A percentile compares a stretch with the other conserved stretches of the same genome.
phyloP scores from a whole-genome alignment of 2,329 filamentous ascomycete species.

The Ophiostoma triangulosporum region DNA sequence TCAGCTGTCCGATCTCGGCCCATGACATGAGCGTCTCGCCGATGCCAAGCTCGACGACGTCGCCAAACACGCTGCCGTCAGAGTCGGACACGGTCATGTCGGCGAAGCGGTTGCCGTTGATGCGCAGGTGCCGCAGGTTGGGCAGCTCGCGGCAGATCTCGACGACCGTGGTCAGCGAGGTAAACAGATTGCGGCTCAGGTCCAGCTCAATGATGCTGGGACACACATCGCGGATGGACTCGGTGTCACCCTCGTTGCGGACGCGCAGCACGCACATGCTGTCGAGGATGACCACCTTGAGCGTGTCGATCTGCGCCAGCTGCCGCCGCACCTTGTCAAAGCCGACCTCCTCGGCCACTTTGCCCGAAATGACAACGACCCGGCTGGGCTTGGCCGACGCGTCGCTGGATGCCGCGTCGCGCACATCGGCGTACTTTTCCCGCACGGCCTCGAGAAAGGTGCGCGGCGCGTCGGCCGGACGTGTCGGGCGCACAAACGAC shows the following conservation, averaged over 20 bases:
- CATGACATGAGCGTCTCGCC: conserved; percentile 55
- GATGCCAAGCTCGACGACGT: conserved; percentile 47
- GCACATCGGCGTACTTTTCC: conserved; percentile 67
- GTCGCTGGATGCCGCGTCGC: neutral
- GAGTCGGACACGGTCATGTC: conserved; percentile 16
- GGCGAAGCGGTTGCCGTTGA: conserved; percentile 63
- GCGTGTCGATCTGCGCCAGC: conserved; percentile 62
- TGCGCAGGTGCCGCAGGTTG: conserved; percentile 49
- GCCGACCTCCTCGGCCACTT: conserved; percentile 84
- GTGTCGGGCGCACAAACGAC: conserved; percentile 73
- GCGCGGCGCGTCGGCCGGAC: conserved; percentile 51
- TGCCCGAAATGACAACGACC: conserved; percentile 58
- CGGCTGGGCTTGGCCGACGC: neutral
- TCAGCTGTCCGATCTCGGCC: conserved; percentile 45
- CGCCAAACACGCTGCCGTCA: conserved; percentile 29
- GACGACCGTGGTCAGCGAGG: conserved; percentile 50
- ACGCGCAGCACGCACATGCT: conserved; percentile 46
- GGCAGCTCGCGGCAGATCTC: conserved; percentile 58
- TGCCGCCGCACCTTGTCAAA: conserved; percentile 83
- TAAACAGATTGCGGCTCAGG: conserved; percentile 71
- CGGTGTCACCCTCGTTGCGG: conserved; percentile 19
- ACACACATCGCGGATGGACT: conserved; percentile 36
- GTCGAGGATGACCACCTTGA: conserved; percentile 74
- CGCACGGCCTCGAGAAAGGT: conserved; percentile 69
- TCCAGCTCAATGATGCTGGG: conserved; percentile 67